Percentiles rank a stretch among this genome's conserved stretches.
Conservation (phyloP, 129 eudicot species). For the Silybum marianum region DNA sequence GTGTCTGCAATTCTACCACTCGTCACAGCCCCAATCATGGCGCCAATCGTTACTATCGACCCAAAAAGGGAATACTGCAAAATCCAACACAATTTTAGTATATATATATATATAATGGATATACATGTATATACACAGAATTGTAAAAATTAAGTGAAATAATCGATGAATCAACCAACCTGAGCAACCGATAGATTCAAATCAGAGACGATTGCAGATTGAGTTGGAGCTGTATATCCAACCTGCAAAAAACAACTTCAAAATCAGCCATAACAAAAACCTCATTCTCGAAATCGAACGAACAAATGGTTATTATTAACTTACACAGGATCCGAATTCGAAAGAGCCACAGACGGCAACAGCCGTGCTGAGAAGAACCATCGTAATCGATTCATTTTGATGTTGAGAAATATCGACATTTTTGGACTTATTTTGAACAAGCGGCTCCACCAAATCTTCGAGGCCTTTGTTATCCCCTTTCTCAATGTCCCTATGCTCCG, state of each 20-base stretch:
- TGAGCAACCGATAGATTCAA: slow-evolving; percentile 62
- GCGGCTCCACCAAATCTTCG: slow-evolving; percentile 55
- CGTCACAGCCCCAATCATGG: slow-evolving; percentile 87
- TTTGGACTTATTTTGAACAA: slow-evolving; percentile 29
- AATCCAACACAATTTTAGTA: not conserved
- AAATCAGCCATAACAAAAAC: slow-evolving; percentile 23
- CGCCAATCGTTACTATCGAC: slow-evolving; percentile 83
- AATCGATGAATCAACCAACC: slow-evolving; percentile 47
- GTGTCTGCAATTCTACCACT: slow-evolving; percentile 78
- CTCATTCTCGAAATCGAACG: not conserved
- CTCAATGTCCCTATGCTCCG: slow-evolving; percentile 51
- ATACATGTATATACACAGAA: too few relatives aligned
- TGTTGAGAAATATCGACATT: slow-evolving; percentile 34
- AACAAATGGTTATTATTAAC: slow-evolving; percentile 25
- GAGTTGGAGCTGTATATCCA: slow-evolving; percentile 91
- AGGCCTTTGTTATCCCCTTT: slow-evolving; percentile 50
- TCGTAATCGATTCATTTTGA: slow-evolving; percentile 47
- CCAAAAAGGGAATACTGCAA: slow-evolving; percentile 82
- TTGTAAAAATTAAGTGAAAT: too few relatives aligned
- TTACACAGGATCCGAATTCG: slow-evolving; percentile 91
- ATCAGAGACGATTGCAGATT: slow-evolving; percentile 71
- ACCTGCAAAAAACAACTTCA: slow-evolving; percentile 60
- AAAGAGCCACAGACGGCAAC: slow-evolving; percentile 95
- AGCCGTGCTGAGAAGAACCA: slow-evolving; percentile 72
- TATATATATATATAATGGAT: not conserved